A percentile compares a stretch with the other conserved stretches of the same genome.
Conservation (phyloP, 306 rosid species). For the Ammopiptanthus mongolicus region DNA sequence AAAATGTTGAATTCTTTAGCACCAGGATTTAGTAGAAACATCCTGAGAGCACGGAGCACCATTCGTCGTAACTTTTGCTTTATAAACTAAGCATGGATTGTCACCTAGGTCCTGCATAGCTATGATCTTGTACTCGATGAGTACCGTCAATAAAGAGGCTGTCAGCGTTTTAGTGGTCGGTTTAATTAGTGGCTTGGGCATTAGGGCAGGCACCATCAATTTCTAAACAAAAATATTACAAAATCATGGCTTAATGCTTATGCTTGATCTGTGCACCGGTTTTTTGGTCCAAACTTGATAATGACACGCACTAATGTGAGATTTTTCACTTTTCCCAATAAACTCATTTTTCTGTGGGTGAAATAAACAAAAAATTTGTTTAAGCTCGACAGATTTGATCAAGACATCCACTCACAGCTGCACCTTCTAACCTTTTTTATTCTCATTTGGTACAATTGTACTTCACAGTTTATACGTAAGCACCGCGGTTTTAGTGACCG, state of each 20-base stretch:
- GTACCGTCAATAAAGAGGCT: neutral
- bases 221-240: neutral
- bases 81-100: neutral
- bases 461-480: too few species aligned
- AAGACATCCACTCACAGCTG: slow-evolving; percentile 2
- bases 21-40: slow-evolving; percentile 11
- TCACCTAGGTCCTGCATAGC: neutral
- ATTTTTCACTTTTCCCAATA: neutral
- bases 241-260: neutral
- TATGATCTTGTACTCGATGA: neutral
- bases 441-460: neutral
- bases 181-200: slow-evolving; percentile 2
- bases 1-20: neutral
- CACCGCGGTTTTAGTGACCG: too few species aligned
- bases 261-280: slow-evolving; percentile 1
- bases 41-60: neutral
- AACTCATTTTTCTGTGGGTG: neutral
- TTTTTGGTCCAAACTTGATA: slow-evolving; percentile 12
- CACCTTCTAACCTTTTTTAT: neutral
- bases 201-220: neutral
- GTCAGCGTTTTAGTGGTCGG: neutral
- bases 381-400: neutral
- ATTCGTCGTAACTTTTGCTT: neutral
- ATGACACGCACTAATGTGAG: slow-evolving; percentile 7
- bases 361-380: neutral